Conservation (phyloP, 2,329 filamentous ascomycete species). For the Exophiala dermatitidis region DNA sequence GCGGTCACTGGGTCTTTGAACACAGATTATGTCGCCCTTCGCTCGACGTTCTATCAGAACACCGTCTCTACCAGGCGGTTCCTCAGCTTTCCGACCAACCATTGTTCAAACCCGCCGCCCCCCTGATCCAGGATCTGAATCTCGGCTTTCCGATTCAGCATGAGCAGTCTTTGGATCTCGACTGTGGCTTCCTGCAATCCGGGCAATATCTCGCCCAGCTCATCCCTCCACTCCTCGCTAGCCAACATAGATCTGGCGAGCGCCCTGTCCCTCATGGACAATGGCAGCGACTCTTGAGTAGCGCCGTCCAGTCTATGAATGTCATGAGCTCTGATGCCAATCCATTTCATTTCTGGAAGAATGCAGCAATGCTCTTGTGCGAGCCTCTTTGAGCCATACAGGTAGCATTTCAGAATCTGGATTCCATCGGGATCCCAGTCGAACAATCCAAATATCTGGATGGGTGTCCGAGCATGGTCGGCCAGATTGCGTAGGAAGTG, state of each 20-base stretch:
- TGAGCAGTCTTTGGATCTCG: constrained; percentile 55
- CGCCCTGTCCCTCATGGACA: constrained; percentile 21
- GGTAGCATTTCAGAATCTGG: constrained; percentile 56
- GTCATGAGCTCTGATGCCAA: constrained; percentile 48
- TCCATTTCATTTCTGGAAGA: constrained; percentile 46
- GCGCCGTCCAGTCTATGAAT: constrained; percentile 29
- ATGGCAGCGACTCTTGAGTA: constrained; percentile 6
- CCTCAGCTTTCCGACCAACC: constrained; percentile 31
- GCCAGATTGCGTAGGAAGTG: constrained; percentile 45
- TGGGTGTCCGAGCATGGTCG: constrained; percentile 14
- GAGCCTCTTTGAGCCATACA: constrained; percentile 52
- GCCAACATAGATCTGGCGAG: constrained; percentile 42
- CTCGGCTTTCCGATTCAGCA: constrained; percentile 57
- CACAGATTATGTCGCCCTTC: background rate
- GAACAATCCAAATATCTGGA: constrained; percentile 48
- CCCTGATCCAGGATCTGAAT: constrained; percentile 49
- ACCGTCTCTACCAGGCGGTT: background rate
- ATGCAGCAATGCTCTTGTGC: constrained; percentile 48
- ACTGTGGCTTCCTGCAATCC: constrained; percentile 35
- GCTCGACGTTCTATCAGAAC: background rate
- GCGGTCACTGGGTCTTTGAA: constrained; percentile 61
- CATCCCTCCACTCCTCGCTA: constrained; percentile 47
- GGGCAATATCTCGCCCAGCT: constrained; percentile 36
- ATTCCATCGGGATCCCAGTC: constrained; percentile 59
- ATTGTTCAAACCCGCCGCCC: constrained; percentile 36